Conservation (phyloP, 352 stramenopile genomes). For the Phytophthora citricola region DNA sequence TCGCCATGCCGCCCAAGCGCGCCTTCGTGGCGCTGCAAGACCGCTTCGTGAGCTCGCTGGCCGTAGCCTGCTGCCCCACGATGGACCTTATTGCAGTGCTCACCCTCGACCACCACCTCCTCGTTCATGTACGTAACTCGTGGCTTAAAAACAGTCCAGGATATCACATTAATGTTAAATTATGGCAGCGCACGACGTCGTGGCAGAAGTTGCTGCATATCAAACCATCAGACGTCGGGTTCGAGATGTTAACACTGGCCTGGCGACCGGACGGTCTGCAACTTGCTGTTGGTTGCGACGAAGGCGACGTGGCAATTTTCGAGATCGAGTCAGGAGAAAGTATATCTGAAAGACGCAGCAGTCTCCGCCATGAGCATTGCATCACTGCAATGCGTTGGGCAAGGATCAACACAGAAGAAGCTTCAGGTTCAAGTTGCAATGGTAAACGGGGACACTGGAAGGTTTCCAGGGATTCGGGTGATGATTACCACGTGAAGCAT, state of each 20-base stretch:
- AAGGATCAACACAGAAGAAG: slow-evolving; percentile 5
- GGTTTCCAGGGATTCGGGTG: background rate
- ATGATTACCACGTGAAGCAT: slow-evolving; percentile 18
- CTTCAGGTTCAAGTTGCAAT: background rate
- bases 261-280: slow-evolving; percentile 75
- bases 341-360: slow-evolving; percentile 38
- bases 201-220: slow-evolving; percentile 82
- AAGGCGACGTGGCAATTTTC: slow-evolving; percentile 75
- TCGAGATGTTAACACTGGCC: slow-evolving; percentile 58
- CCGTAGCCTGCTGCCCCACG: slow-evolving; percentile 66
- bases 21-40: slow-evolving; percentile 78
- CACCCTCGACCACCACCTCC: slow-evolving; percentile 68
- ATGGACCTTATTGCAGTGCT: slow-evolving; percentile 85
- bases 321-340: slow-evolving; percentile 62
- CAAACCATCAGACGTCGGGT: slow-evolving; percentile 63
- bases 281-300: slow-evolving; percentile 71
- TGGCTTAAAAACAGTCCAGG: background rate
- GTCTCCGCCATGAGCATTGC: slow-evolving; percentile 42
- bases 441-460: slow-evolving; percentile 16
- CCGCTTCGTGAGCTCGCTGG: slow-evolving; percentile 61
- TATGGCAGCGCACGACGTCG: slow-evolving; percentile 64
- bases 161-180: slow-evolving; percentile 1
- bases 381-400: slow-evolving; percentile 75
- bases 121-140: slow-evolving; percentile 68
- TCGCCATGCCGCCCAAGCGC: slow-evolving; percentile 30